These are phyloP conservation scores for Anacardium occidentale DNA, from an alignment of 345 rosid species.

Conservation along the genomic window DNA sequence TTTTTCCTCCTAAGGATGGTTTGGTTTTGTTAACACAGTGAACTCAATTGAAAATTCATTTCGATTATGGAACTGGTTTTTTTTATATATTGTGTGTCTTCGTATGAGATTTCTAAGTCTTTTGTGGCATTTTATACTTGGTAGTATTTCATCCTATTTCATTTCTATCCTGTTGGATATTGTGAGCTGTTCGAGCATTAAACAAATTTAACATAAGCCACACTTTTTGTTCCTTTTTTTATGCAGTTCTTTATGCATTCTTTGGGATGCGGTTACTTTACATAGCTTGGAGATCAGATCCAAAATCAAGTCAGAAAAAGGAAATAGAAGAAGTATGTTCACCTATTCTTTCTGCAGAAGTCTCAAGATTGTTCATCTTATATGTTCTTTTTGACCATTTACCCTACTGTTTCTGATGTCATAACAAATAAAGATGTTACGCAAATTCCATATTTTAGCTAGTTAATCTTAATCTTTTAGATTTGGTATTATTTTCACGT, in stretches of 20 bases:
- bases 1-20: slow-evolving; percentile 6
- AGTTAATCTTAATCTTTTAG: not conserved
- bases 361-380: not conserved
- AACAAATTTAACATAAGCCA: not conserved
- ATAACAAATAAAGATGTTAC: not conserved
- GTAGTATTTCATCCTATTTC: not conserved
- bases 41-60: not conserved
- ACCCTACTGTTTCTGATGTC: not conserved
- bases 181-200: not conserved
- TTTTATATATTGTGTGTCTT: not conserved
- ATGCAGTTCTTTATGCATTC: slow-evolving; percentile 82
- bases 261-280: slow-evolving; percentile 93
- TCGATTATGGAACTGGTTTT: not conserved
- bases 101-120: not conserved
- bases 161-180: not conserved
- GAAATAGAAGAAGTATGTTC: slow-evolving; percentile 94
- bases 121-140: not conserved
- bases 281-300: slow-evolving; percentile 98
- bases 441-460: not conserved
- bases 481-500: not conserved
- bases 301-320: slow-evolving; percentile 88
- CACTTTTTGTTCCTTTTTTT: slow-evolving; percentile 10
- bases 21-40: not conserved
- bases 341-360: not conserved
- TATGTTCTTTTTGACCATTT: not conserved